These are phyloP conservation scores for Paramecium tetraurelia DNA, from an alignment of 73 alveolate genomes.

Conservation along the genomic window DNA sequence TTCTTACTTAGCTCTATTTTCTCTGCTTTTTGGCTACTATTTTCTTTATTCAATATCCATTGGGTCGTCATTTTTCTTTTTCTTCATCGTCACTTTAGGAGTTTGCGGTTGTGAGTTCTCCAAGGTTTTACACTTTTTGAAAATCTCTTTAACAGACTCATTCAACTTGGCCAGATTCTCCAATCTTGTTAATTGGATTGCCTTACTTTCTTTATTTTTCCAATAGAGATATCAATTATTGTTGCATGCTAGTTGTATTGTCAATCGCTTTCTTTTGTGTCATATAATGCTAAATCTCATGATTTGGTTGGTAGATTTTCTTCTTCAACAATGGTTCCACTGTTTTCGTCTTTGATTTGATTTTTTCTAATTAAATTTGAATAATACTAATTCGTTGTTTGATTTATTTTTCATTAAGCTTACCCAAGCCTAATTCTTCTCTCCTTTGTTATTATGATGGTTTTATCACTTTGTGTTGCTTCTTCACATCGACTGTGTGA, in stretches of 20 bases:
- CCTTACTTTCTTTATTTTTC: constrained; percentile 35
- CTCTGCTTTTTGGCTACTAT: not conserved
- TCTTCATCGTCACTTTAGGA: constrained; percentile 16
- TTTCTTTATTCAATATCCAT: not conserved
- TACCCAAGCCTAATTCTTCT: constrained; percentile 10
- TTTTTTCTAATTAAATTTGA: not conserved
- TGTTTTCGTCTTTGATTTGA: not conserved
- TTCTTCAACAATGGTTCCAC: not conserved
- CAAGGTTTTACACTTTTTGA: constrained; percentile 7
- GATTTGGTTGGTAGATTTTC: not conserved
- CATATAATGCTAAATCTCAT: not conserved
- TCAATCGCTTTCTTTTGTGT: not conserved
- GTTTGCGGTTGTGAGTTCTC: constrained; percentile 42
- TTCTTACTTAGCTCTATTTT: not conserved
- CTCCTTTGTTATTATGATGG: not conserved
- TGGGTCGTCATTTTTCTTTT: not conserved
- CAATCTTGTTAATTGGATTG: not conserved
- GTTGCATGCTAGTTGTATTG: not conserved
- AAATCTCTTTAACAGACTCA: constrained; percentile 34
- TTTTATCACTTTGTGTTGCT: not conserved
- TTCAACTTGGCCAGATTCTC: constrained; percentile 18
- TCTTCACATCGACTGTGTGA: not conserved
- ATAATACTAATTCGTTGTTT: constrained; percentile 26
- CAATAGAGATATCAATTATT: not conserved
- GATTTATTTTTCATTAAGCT: not conserved